Percentiles rank a stretch among this genome's conserved stretches.
Conservation (phyloP, 768 basidiomycete genomes). For the Auriscalpium microsporum region DNA sequence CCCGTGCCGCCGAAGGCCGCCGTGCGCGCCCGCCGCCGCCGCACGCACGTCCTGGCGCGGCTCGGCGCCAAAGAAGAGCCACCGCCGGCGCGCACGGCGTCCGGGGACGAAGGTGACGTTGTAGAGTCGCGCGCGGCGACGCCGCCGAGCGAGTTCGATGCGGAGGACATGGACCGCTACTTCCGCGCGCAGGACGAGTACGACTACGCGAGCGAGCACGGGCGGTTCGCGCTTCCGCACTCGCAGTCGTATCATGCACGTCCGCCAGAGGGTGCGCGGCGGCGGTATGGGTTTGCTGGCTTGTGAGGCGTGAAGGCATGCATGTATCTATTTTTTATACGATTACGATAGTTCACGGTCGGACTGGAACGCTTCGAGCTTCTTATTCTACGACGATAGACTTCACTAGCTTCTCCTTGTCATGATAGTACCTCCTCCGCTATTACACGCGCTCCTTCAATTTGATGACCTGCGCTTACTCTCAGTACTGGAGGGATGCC, state of each 20-base stretch:
- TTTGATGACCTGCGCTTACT: too few relatives aligned
- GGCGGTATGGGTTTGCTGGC: neutral
- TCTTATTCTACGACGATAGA: too few relatives aligned
- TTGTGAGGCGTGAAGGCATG: neutral
- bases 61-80: slow-evolving; percentile 33
- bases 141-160: slow-evolving; percentile 49
- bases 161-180: slow-evolving; percentile 67
- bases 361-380: too few relatives aligned
- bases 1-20: slow-evolving; percentile 40
- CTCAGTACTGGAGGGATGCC: too few relatives aligned
- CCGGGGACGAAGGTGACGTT: slow-evolving; percentile 11
- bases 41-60: slow-evolving; percentile 41
- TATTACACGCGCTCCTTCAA: too few relatives aligned
- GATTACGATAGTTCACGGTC: neutral
- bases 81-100: neutral
- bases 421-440: too few relatives aligned
- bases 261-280: neutral
- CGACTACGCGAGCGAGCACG: neutral
- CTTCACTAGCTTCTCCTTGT: too few relatives aligned
- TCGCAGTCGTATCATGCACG: neutral
- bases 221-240: neutral
- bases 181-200: slow-evolving; percentile 38
- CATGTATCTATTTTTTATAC: neutral
- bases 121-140: slow-evolving; percentile 4
- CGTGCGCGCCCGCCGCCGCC: slow-evolving; percentile 68